phyloP scores from a whole-genome alignment of 2,329 filamentous ascomycete species.

The Teratosphaeriaceae sp. region DNA sequence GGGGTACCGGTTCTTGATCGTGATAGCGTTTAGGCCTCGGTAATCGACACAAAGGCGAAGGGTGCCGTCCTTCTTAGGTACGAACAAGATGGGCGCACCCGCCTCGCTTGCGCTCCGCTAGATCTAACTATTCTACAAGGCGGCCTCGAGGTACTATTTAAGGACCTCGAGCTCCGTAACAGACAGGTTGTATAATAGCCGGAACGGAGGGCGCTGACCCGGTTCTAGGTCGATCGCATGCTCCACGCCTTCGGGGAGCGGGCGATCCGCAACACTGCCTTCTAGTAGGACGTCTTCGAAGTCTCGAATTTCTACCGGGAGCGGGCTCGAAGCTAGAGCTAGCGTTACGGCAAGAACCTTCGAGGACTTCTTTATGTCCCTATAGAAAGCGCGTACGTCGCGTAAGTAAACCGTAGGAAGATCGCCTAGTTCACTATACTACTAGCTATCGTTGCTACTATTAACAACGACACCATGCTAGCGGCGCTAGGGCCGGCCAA shows the following conservation, averaged over 20 bases:
- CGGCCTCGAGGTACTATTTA: conserved; percentile 4
- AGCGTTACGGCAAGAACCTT: background rate
- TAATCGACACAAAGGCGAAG: conserved; percentile 20
- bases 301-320: no score
- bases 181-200: conserved; percentile 9
- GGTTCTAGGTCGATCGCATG: conserved; percentile 9
- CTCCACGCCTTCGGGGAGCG: background rate
- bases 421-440: background rate
- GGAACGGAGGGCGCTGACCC: conserved; percentile 5
- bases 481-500: background rate
- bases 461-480: background rate
- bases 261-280: no score
- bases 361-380: background rate
- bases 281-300: background rate
- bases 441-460: background rate
- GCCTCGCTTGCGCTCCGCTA: conserved; percentile 3
- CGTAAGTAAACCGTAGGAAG: background rate
- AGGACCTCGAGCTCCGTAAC: conserved; percentile 6
- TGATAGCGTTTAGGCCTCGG: conserved; percentile 22
- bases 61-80: conserved; percentile 18
- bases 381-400: background rate
- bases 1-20: conserved; percentile 22
- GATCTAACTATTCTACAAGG: conserved; percentile 6
- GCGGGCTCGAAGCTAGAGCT: no score
- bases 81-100: conserved; percentile 15